Base-by-base conservation (phyloP, 1,284 basidiomycete genomes). In the Exsudoporus floridanus region DNA sequence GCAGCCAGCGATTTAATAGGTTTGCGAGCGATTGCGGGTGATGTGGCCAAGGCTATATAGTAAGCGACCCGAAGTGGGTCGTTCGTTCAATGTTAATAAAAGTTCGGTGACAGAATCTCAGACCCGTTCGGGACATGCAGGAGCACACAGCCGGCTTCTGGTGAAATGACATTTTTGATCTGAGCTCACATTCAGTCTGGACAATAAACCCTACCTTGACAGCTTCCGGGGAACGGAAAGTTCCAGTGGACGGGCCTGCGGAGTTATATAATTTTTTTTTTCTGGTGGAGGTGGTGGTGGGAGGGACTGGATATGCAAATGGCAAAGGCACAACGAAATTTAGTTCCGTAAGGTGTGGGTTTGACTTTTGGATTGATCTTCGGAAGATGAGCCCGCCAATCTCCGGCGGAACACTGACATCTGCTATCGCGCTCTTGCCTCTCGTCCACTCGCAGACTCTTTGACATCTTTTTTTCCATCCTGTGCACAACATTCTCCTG, bases 331-430 rank as follows among this genome's bases (percentile, higher is more conserved):
- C 68, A 12, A 55, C 49, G 44, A 64, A 54, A 36, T 60, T 53
- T 45, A 56, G 66, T 67, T 70, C 54, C 68, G 69, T 71, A 68
- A 70, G 21, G 53, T 53, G 51, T 64, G 49, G 54, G 58, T 71
- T 70, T 72, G 66, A 50, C 65, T 70, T 68, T 71, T 68, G 49
- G 50, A 57, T 52, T 70, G 69, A 70, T 71, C 69, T 54, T 71
- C 65, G 61, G 57, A 57, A 53, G 53, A 67, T 60, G 53, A 51
- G 39, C 66, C 68, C 66, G 70, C 57, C 40, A 50, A 68, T 69
- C 67, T 71, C 66, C 66, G 70, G 53, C 25, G 53, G 54, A 52
- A 53, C 25, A 47, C 44, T 43, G 50, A 43, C 5, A 65, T 61
- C 50, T 53, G 46, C 48, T 42, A 28, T n/a, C n/a, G n/a, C n/a